Evolutionary conservation across 345 rosid species (phyloP), one percentile per base, ranked within the genome.

Genomic region (Jatropha curcas): DNA sequence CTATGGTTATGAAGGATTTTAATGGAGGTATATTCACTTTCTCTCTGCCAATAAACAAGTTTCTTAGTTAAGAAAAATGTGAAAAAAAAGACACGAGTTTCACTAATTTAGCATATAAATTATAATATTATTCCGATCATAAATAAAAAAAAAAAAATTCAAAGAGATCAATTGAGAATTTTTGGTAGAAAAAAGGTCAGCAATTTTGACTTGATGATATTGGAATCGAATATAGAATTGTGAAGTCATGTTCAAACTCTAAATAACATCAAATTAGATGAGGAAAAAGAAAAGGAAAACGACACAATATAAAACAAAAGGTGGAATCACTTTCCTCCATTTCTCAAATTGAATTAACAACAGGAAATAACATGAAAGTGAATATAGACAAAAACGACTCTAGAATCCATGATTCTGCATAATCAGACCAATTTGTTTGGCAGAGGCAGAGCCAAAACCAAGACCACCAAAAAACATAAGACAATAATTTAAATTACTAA

Each of bases 1-100:
- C 77, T 70, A 95, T 86, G 22, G 98, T 92, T 81, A 95, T 82
- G 81, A 81, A 95, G 46, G 98, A 86, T 75, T 92, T 95, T 74
- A 88, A 78, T 74, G 84, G 85, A 0, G 99, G 90, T 73, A 95
- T 88, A 52, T 20, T 87, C 41, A 95, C 98, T 65, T 95, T 95
- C 76, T 95, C 99, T 65, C 99, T 95, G 84, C 28, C 9, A 50
- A 1, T 31, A 13, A 62, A 67, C 1, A 27, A 5, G 1, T 4
- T 28, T 39, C 3, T 35, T 41, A 27, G 45, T n/a, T 55, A 25
- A 55, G 1, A 10, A 37, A 37, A 37, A 37, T 5, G 39, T 4
- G 39, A 35, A 5, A 5, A 35, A 35, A 35, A 35, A 35, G 39
- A 35, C 2, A 35, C 7, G 4, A 35, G 7, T 35, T 5, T 35